Conservation (phyloP, 108 stramenopile species). For the Ochromonas danica region DNA sequence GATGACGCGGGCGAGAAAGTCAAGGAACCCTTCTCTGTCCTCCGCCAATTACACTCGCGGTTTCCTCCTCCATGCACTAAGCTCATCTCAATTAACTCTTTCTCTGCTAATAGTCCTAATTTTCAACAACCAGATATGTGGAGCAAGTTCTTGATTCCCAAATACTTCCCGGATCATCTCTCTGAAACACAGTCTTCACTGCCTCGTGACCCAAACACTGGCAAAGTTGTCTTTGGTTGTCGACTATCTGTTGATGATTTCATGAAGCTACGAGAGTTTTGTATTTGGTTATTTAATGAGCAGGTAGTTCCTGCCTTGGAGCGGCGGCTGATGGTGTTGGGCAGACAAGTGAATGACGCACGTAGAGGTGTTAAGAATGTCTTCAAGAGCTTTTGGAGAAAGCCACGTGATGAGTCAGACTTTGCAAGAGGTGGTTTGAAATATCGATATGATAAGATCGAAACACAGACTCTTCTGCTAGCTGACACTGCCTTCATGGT, state of each 20-base stretch:
- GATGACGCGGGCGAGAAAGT: background rate
- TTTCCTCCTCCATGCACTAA: conserved; percentile 12
- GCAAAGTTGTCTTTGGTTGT: conserved; percentile 1
- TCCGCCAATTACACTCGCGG: background rate
- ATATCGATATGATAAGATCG: conserved; percentile 27
- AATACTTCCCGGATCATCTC: conserved; percentile 20
- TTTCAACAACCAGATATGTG: conserved; percentile 35
- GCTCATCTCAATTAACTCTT: conserved; percentile 24
- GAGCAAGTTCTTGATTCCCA: background rate
- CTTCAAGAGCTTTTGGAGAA: conserved; percentile 33
- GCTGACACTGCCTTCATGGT: conserved; percentile 29
- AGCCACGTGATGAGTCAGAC: conserved; percentile 7
- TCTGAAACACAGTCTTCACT: background rate
- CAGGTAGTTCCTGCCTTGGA: conserved; percentile 9
- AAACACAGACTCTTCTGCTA: conserved; percentile 20
- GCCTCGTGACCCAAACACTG: background rate
- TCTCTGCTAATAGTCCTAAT: background rate
- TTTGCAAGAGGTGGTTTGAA: background rate
- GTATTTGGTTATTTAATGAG: conserved; percentile 8
- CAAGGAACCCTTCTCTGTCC: background rate
- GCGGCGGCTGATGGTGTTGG: background rate
- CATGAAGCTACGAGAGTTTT: conserved; percentile 30
- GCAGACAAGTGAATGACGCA: conserved; percentile 28
- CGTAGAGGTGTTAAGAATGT: conserved; percentile 29
- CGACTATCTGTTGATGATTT: conserved; percentile 26